Evolutionary conservation across 176 grass and related monocot genomes (phyloP).

Genomic region (Elaeis guineensis): DNA sequence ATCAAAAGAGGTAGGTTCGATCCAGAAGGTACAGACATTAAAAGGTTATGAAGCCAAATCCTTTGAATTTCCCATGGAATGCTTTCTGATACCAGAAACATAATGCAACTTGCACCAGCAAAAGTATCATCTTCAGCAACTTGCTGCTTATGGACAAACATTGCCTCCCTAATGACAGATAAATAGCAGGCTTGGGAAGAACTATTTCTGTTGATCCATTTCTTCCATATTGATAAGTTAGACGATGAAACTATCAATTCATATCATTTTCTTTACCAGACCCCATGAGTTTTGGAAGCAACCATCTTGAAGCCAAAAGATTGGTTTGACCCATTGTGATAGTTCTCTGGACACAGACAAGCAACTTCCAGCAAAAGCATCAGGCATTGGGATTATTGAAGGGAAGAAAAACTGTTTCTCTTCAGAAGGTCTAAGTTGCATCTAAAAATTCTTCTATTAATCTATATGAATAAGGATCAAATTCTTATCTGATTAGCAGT

Average conservation of each 20-base stretch:
- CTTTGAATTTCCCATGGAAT: conserved; percentile 69
- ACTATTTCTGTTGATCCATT: conserved; percentile 27
- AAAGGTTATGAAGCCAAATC: conserved; percentile 40
- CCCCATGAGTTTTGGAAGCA: conserved; percentile 67
- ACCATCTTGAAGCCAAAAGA: conserved; percentile 49
- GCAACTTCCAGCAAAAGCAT: too few species aligned
- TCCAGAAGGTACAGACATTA: conserved; percentile 48
- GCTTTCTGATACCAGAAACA: conserved; percentile 75
- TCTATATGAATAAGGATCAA: too few species aligned
- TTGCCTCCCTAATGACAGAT: conserved; percentile 44
- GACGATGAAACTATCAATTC: neutral
- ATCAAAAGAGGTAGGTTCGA: conserved; percentile 70
- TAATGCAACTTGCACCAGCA: conserved; percentile 34
- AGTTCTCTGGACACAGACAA: too few species aligned
- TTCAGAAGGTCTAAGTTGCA: too few species aligned
- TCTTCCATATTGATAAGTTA: neutral
- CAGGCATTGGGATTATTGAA: conserved; percentile 42
- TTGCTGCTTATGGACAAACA: conserved; percentile 32
- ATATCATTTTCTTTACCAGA: conserved; percentile 36
- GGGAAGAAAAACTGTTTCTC: too few species aligned
- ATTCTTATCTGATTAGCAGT: too few species aligned
- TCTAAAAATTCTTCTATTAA: too few species aligned
- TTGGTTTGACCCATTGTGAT: conserved; percentile 23
- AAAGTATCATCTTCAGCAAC: conserved; percentile 31
- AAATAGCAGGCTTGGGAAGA: conserved; percentile 34